Base-by-base conservation (phyloP, 2,329 filamentous ascomycete species). In the Plenodomus tracheiphilus region DNA sequence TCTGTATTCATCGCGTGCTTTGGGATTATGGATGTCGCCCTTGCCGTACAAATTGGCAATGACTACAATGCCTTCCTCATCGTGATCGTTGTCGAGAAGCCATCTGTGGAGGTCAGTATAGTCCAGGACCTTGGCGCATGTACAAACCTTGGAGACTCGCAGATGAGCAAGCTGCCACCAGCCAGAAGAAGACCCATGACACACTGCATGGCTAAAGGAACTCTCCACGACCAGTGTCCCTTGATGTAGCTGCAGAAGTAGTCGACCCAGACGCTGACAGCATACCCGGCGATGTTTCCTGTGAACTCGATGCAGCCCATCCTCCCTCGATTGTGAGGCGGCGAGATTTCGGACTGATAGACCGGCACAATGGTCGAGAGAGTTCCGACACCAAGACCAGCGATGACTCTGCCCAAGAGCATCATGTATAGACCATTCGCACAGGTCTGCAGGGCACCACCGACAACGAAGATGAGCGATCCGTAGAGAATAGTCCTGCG, bases 231-330 rank as follows among this genome's bases (percentile, higher is more conserved):
- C 76, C 87, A 81, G 71, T 97, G 79, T 64, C 80, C 89, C 54
- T 90, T 74, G 68, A 99, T 97, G 69, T 81, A 97, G 49, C 89
- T 94, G 74, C 92, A 97, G 65, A 94, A 93, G 75, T 97, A 99
- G 73, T 99, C 94, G 21, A 97, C 93, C 94, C 94, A 99, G 18
- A 97, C 93, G 62, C 93, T 97, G 44, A 91, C 91, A 46, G 93
- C 88, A 71, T 99, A 99, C 25, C 94, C 94, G 53, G 90, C 87
- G 56, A 99, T 96, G 74, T 99, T 99, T 45, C 94, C 94, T 0
- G 93, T 93, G 68, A 97, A 99, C 72, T 99, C 94, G 59, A 99
- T 97, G 72, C 94, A 97, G 19, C 93, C 94, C 53, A 99, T 81
- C 75, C 94, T 95, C 56, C 94, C 94, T 64, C 94, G 84, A 73